Base-by-base conservation (phyloP, 345 rosid genomes). In the Salix caprea region DNA sequence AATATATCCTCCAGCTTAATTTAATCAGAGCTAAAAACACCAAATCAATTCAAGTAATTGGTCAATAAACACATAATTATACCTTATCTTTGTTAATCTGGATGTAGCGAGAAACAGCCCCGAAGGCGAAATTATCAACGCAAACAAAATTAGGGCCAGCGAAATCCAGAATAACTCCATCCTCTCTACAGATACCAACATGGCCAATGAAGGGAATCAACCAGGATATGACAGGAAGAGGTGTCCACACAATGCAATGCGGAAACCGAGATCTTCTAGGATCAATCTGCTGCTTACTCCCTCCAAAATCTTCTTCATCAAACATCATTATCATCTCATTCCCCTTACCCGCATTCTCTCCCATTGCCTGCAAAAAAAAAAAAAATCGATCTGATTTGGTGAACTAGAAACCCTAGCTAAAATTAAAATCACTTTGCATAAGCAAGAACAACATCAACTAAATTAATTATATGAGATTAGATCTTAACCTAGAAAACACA, bases 111-210 rank as follows among this genome's bases (percentile, higher is more conserved):
- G 91, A 72, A 5, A 87, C 92, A 13, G 94, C 82, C 23, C 98
- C 99, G 75, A 95, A 93, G 19, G 98, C 82, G 67, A 95, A 93
- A 71, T 88, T 89, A 78, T 95, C 98, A 13, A 93, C 93, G 54
- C 89, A 93, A 7, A 95, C 97, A 39, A 90, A 93, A 84, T 95
- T 91, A 46, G 99, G 97, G 71, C 99, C 99, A 18, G 97, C 97
- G 80, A 95, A 93, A 83, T 93, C 99, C 71, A 91, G 85, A 72
- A 93, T 90, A 37, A 91, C 90, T 21, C 97, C 99, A 83, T 95
- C 97, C 86, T 93, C 96, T 85, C 96, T 84, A 85, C 97, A 93
- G 23, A 91, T 95, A 40, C 96, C 97, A 21, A 88, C 74, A 68
- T 93, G 98, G 67, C 97, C 99, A 8, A 95, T 84, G 86, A 95